phyloP scores from a whole-genome alignment of 148 eudicot genomes.

The Nepenthes mirabilis region DNA sequence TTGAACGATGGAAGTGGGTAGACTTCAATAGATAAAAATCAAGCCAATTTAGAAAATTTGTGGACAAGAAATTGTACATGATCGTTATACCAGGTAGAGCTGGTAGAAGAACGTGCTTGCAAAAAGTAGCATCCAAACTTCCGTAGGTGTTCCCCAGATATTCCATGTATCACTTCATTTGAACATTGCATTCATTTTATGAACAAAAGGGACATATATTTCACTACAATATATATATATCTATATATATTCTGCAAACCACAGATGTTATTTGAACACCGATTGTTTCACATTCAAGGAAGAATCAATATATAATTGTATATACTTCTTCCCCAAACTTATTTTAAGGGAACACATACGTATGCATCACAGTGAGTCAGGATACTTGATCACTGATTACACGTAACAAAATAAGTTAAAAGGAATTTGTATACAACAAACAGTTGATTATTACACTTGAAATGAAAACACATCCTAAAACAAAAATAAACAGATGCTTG shows the following conservation, averaged over 20 bases:
- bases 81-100: constrained; percentile 1
- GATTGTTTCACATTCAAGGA: no score
- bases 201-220: not conserved
- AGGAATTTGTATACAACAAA: no score
- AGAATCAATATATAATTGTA: no score
- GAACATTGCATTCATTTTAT: not conserved
- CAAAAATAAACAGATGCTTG: not conserved
- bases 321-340: no score
- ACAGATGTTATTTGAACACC: no score
- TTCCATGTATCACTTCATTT: constrained; percentile 35
- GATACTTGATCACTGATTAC: no score
- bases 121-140: constrained; percentile 51
- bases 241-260: no score
- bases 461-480: no score
- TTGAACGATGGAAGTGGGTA: not conserved
- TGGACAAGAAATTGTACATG: not conserved
- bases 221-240: not conserved
- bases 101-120: constrained; percentile 32
- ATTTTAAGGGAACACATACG: no score
- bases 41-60: not conserved
- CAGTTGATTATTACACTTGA: no score
- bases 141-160: constrained; percentile 51
- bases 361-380: no score
- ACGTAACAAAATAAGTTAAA: no score
- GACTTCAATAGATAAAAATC: not conserved